Conservation (phyloP, 129 eudicot species). For the Pulicaria dysenterica region DNA sequence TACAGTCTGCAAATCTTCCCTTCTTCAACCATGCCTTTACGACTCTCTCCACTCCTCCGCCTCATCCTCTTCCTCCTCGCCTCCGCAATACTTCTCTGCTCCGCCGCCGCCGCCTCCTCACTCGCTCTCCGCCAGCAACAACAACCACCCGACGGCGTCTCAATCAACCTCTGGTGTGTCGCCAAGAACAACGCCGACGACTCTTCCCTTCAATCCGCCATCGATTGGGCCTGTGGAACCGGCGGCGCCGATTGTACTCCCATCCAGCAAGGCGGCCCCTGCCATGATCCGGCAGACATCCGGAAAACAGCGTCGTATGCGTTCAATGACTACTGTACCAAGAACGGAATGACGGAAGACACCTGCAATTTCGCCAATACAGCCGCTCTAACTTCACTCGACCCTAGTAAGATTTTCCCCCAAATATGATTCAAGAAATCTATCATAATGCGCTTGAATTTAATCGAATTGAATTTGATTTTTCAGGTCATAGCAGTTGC, state of each 20-base stretch:
- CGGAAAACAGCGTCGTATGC: slow-evolving; percentile 82
- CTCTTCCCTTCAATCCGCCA: slow-evolving; percentile 65
- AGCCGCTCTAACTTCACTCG: slow-evolving; percentile 77
- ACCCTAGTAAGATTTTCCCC: slow-evolving; percentile 59
- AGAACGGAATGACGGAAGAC: slow-evolving; percentile 66
- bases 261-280: slow-evolving; percentile 72
- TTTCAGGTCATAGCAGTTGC: slow-evolving; percentile 75
- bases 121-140: slow-evolving; percentile 26
- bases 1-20: not conserved
- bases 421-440: not conserved
- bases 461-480: slow-evolving; percentile 9
- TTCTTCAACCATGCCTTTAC: slow-evolving; percentile 27
- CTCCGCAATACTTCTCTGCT: slow-evolving; percentile 11
- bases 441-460: not conserved
- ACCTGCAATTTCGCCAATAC: slow-evolving; percentile 61
- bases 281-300: slow-evolving; percentile 67
- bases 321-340: slow-evolving; percentile 71
- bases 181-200: slow-evolving; percentile 97
- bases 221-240: slow-evolving; percentile 88
- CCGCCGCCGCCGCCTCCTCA: slow-evolving; percentile 17
- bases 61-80: slow-evolving; percentile 34
- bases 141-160: slow-evolving; percentile 31
- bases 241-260: slow-evolving; percentile 83
- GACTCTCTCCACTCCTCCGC: slow-evolving; percentile 19
- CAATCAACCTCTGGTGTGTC: slow-evolving; percentile 84